Percentiles rank a stretch among this genome's conserved stretches.
phyloP scores from a whole-genome alignment of 2,329 filamentous ascomycete genomes.

The Diaporthe nobilis region DNA sequence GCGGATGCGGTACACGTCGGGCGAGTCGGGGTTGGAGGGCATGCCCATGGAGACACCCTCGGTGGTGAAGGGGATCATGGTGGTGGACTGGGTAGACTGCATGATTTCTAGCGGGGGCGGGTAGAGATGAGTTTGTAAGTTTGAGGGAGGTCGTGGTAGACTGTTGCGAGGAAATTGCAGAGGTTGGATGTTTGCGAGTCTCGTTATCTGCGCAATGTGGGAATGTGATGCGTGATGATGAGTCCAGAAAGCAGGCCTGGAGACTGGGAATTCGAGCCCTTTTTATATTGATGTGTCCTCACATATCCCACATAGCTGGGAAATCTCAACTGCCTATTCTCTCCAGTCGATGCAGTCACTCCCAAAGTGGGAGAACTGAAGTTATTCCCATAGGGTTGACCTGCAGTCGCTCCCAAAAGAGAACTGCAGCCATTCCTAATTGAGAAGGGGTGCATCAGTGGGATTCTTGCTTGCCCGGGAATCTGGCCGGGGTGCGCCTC shows the following conservation, averaged over 20 bases:
- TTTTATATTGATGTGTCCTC: not conserved
- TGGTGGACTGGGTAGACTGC: not conserved
- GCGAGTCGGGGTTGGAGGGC: not conserved
- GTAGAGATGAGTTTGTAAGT: not conserved
- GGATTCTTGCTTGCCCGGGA: not conserved
- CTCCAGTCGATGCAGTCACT: not conserved
- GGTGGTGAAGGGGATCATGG: not conserved
- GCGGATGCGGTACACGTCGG: slow-evolving; percentile 15
- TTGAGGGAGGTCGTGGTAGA: too few relatives aligned
- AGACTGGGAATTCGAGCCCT: not conserved
- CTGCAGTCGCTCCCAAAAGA: not conserved
- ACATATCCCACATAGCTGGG: not conserved
- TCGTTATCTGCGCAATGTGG: not conserved
- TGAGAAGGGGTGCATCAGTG: not conserved
- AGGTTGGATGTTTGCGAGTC: not conserved
- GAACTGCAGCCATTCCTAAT: not conserved
- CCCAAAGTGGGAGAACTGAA: not conserved
- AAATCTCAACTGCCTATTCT: not conserved
- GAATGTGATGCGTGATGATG: not conserved
- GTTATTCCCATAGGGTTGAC: not conserved
- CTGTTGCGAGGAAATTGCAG: not conserved
- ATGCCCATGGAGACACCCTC: not conserved
- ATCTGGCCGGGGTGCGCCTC: not conserved
- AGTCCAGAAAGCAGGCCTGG: not conserved
- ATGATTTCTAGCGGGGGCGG: not conserved